A percentile compares a stretch with the other conserved stretches of the same genome.
These are phyloP conservation scores for Xylaria sp. DNA, from an alignment of 2,329 filamentous ascomycete genomes.

Conservation along the genomic window DNA sequence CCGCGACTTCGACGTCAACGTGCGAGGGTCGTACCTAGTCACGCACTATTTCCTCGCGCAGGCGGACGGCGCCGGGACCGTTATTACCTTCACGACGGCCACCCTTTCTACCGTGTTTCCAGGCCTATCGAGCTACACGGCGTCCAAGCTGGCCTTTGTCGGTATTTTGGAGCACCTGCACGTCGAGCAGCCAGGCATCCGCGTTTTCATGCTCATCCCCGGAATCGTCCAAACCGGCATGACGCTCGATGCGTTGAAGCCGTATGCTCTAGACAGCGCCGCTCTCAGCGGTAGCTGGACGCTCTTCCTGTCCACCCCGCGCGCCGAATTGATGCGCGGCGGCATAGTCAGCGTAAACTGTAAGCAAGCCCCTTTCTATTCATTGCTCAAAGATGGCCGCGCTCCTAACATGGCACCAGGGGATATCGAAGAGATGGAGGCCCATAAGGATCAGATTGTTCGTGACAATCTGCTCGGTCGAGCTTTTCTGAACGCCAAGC, in stretches of 20 bases:
- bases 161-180: constrained; percentile 40
- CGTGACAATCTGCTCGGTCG: constrained; percentile 36
- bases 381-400: constrained; percentile 22
- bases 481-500: constrained; percentile 40
- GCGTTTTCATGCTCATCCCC: constrained; percentile 35
- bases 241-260: constrained; percentile 35
- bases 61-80: constrained; percentile 35
- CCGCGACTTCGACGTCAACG: constrained; percentile 39
- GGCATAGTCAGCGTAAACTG: constrained; percentile 41
- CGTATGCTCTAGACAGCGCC: constrained; percentile 34
- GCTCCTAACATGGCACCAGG: constrained; percentile 35
- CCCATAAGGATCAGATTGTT: constrained; percentile 41
- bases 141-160: constrained; percentile 38
- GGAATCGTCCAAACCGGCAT: constrained; percentile 34
- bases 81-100: constrained; percentile 37
- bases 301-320: constrained; percentile 34
- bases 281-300: constrained; percentile 32
- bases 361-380: constrained; percentile 31
- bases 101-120: constrained; percentile 30
- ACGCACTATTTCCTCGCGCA: constrained; percentile 38
- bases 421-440: constrained; percentile 43
- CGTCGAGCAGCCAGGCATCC: constrained; percentile 33
- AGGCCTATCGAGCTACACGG: constrained; percentile 35
- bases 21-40: constrained; percentile 38
- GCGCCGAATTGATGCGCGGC: constrained; percentile 42